Conservation (phyloP, 2,329 filamentous ascomycete species). For the Pleurostoma richardsiae region DNA sequence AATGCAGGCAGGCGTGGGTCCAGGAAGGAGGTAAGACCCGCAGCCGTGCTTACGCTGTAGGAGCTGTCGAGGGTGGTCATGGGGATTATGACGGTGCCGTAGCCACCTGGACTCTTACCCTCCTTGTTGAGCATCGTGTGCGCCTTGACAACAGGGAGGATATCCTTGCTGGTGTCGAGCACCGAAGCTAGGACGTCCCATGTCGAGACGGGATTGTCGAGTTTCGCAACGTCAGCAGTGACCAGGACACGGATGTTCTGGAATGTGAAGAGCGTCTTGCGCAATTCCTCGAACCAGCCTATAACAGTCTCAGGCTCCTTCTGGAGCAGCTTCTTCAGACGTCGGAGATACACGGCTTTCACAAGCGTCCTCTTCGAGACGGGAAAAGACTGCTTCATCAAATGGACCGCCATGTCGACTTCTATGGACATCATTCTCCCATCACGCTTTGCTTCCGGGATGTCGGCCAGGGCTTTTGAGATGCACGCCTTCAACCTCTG, state of each 20-base stretch:
- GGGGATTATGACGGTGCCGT: slow-evolving; percentile 74
- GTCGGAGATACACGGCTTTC: slow-evolving; percentile 80
- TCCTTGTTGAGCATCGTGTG: slow-evolving; percentile 68
- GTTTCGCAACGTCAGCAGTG: slow-evolving; percentile 70
- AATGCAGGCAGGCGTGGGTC: slow-evolving; percentile 78
- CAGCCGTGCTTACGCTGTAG: slow-evolving; percentile 71
- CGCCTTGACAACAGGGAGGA: slow-evolving; percentile 67
- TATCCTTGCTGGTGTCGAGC: slow-evolving; percentile 42
- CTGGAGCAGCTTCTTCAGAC: slow-evolving; percentile 74
- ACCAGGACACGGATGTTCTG: slow-evolving; percentile 84
- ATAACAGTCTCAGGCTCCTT: slow-evolving; percentile 73
- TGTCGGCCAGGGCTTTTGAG: slow-evolving; percentile 81
- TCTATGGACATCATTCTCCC: slow-evolving; percentile 64
- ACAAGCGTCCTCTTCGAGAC: slow-evolving; percentile 79
- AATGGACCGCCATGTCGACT: slow-evolving; percentile 73
- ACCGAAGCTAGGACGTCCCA: slow-evolving; percentile 64
- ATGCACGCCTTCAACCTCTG: slow-evolving; percentile 58
- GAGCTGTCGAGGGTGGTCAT: slow-evolving; percentile 93
- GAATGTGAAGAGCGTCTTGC: slow-evolving; percentile 71
- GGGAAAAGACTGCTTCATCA: slow-evolving; percentile 68
- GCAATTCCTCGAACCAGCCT: slow-evolving; percentile 70
- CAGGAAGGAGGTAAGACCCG: slow-evolving; percentile 68
- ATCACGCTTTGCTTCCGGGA: slow-evolving; percentile 86
- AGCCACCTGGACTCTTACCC: slow-evolving; percentile 68
- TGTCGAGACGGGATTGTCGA: slow-evolving; percentile 69